Base-by-base conservation (phyloP, 345 rosid genomes). In the Linum lewisii region DNA sequence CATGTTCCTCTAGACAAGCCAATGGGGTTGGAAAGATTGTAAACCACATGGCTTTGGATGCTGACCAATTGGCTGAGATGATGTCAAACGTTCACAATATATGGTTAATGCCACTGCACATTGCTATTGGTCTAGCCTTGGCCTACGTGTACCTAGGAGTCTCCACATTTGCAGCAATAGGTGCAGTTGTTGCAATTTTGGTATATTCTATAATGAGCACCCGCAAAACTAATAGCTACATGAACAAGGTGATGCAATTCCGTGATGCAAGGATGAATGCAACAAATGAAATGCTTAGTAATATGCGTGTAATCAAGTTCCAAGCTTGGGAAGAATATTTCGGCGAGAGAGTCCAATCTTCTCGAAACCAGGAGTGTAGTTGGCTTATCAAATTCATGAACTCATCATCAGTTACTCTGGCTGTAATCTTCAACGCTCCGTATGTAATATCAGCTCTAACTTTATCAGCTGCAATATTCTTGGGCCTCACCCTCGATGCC, bases 51-150 rank as follows among this genome's bases (percentile, higher is more conserved):
- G 80, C 80, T 59, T 84, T 79, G 16, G 95, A 86, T 59, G 81
- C 77, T 0, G 90, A 87, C 56, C 79, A 81, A 62, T 71, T 82
- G 34, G 95, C 85, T n/a, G 95, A 87, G 38, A 81, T 87, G 63
- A 78, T 75, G 64, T 70, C 63, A 72, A 69, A 77, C 61, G 72
- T 87, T 59, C 95, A 87, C 55, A 78, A 81, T 47, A 63, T 87
- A 32, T 87, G 95, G 95, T 57, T 84, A 71, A 80, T 84, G 13
- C 88, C 88, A 7, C 59, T 87, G 45, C 95, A 87, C 57, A 79
- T 84, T 25, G 59, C 68, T 44, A 54, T 87, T 51, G 95, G 88
- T 47, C 72, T 87, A 6, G 50, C 73, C 19, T 76, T 87, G 52
- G 65, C 82, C 54, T 73, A 76, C 15, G 67, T 36, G 65, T 80